Conservation (phyloP, 805 yeast species). For the Candida qinlingensis region DNA sequence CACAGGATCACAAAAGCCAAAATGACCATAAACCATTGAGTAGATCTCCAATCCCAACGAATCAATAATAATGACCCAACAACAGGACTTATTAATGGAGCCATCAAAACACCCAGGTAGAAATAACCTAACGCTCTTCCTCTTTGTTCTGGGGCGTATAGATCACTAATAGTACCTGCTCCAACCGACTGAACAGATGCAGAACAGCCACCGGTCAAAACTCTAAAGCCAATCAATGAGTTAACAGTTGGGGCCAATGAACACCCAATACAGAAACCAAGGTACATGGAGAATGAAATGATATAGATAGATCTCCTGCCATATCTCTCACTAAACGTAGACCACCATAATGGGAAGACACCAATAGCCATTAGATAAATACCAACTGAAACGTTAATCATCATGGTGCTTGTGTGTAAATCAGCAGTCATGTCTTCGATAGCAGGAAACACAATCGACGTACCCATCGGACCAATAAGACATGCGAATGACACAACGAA, state of each 20-base stretch:
- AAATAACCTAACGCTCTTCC: constrained; percentile 78
- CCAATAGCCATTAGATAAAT: constrained; percentile 71
- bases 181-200: constrained; percentile 88
- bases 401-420: constrained; percentile 49
- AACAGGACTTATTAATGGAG: constrained; percentile 77
- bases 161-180: constrained; percentile 80
- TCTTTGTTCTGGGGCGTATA: constrained; percentile 60
- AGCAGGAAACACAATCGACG: constrained; percentile 79
- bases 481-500: constrained; percentile 68
- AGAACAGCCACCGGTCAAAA: constrained; percentile 72
- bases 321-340: constrained; percentile 64
- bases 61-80: constrained; percentile 70
- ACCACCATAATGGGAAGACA: constrained; percentile 86
- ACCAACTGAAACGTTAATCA: constrained; percentile 77
- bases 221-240: constrained; percentile 61
- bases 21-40: constrained; percentile 79
- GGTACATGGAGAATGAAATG: constrained; percentile 55
- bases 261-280: constrained; percentile 67
- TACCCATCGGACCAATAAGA: constrained; percentile 84
- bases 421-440: constrained; percentile 51
- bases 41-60: constrained; percentile 82
- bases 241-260: constrained; percentile 58
- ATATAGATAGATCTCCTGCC: constrained; percentile 76
- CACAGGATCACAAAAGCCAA: constrained; percentile 50
- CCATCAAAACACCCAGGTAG: constrained; percentile 75